Evolutionary conservation across 768 basidiomycete genomes (phyloP).

Genomic region (Baorangia bicolor): DNA sequence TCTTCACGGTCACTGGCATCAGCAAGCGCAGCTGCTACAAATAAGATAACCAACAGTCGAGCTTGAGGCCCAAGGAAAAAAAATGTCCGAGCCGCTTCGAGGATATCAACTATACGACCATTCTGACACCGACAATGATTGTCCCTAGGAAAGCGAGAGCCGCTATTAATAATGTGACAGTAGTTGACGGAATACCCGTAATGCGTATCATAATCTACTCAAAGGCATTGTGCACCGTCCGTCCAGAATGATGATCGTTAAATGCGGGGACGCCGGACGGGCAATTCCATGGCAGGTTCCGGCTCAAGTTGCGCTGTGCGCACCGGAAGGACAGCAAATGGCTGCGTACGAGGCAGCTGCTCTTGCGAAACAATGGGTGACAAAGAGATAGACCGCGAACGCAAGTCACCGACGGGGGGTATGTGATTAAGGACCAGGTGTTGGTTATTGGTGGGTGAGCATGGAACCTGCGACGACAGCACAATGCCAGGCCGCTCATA

Average conservation of each 20-base stretch:
- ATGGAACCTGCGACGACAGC: neutral
- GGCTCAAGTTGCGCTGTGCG: conserved; percentile 34
- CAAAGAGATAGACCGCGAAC: neutral
- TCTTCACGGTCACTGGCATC: neutral
- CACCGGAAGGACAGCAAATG: conserved; percentile 24
- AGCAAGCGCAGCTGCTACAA: neutral
- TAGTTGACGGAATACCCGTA: neutral
- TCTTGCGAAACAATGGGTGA: neutral
- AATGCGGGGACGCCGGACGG: conserved; percentile 9
- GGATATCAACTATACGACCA: too few relatives aligned
- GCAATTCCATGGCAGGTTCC: conserved; percentile 33
- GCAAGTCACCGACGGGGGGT: neutral
- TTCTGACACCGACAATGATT: neutral
- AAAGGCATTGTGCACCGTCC: neutral
- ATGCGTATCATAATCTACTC: neutral
- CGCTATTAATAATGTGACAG: neutral
- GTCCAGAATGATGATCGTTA: neutral
- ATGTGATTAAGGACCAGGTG: neutral
- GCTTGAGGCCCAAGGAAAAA: too few relatives aligned
- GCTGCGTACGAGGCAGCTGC: conserved; percentile 7
- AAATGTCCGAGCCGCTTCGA: neutral
- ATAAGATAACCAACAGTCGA: neutral
- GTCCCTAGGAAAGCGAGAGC: neutral
- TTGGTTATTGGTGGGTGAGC: neutral
- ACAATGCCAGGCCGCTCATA: neutral